Base-by-base conservation (phyloP, 495 filamentous ascomycete species). In the Talaromyces trachyspermus region DNA sequence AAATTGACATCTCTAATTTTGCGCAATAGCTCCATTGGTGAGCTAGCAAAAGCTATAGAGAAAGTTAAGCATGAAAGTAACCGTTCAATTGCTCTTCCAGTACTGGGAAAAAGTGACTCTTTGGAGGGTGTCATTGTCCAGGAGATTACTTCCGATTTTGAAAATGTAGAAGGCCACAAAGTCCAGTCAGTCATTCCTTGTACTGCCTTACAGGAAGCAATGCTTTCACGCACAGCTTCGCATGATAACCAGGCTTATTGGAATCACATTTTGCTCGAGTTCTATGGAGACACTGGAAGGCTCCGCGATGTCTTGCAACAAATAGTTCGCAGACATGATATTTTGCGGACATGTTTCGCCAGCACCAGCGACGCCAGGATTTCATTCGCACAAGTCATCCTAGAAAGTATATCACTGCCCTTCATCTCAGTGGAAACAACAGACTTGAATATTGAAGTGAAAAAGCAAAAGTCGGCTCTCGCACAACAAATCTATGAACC, bases 151-250 rank as follows among this genome's bases (percentile, higher is more conserved):
- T 23, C 56, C 20, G 48, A 58, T 2, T 45, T 68, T 12, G 30
- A 48, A 18, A 18, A 25, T 17, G 17, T n/a, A n/a, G n/a, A 60
- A 7, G 68, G 69, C 2, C 56, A 58, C 11, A 43, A 48, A 0
- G 66, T 85, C 5, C 53, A 76, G 35, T 62, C 59, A 19, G 70
- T 92, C 20, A 63, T 88, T 11, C 87, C 88, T 18, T 92, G 88
- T 54, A 90, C 87, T 3, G 84, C 87, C 2, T 61, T 94, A 1
- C 88, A 94, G 54, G 83, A 89, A 61, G 83, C 79, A 7, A 92
- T 91, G 85, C 68, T 94, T 6, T 78, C 74, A 11, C 66, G 71
- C n/a, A 69, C 71, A 5, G 36, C 53, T 3, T 66, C 58, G 6
- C 51, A 54, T 18, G 59, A 58, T 30, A 53, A 60, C 9, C 55